Evolutionary conservation across 2,329 filamentous ascomycete species (phyloP), one percentile per base, ranked within the genome.

Genomic region (Leptographium galeiforme): DNA sequence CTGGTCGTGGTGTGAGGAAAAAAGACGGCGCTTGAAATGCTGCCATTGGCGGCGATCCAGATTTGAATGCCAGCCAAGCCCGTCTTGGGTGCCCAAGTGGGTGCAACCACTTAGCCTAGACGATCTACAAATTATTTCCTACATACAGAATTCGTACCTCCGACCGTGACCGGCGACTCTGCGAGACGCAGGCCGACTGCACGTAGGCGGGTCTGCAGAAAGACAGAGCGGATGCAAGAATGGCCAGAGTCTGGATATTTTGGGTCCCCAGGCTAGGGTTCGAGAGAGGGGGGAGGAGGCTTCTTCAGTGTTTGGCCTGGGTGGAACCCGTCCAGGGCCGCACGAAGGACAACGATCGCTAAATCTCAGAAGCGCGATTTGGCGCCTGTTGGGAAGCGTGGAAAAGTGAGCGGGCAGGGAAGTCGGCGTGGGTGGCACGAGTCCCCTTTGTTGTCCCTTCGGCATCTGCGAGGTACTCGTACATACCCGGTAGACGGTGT

Each of bases 21-120:
- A 45, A 33, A 50, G 44, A 25, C 44, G 41, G 36, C 16, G 43
- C 6, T n/a, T 44, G 40, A 14, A 36, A 38, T 48, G 40, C 47
- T 54, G 45, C 45, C 45, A 48, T 53, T 55, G 50, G 54, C 53
- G 48, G 48, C 54, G 54, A 56, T 56, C 54, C 54, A 53, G 54
- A 56, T 53, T 53, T 19, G 41, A 47, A 38, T 43, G 25, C 39
- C 39, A 34, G 39, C 25, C 19, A 14, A 14, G 8, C 19, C 18
- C 19, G 19, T 4, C n/a, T 14, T 44, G 40, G 38, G 16, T 16
- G 30, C 44, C 44, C 25, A 25, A 16, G 44, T 46, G 39, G 39
- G 39, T 41, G 39, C n/a, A 14, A 16, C 40, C 40, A 18, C 40
- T 41, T 18, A 41, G 40, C 40, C 40, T 18, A 41, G n/a, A 40